Percentiles rank a stretch among this genome's conserved stretches.
These are phyloP conservation scores for Diutina ranongensis DNA, from an alignment of 1,139 yeast genomes.

Conservation along the genomic window DNA sequence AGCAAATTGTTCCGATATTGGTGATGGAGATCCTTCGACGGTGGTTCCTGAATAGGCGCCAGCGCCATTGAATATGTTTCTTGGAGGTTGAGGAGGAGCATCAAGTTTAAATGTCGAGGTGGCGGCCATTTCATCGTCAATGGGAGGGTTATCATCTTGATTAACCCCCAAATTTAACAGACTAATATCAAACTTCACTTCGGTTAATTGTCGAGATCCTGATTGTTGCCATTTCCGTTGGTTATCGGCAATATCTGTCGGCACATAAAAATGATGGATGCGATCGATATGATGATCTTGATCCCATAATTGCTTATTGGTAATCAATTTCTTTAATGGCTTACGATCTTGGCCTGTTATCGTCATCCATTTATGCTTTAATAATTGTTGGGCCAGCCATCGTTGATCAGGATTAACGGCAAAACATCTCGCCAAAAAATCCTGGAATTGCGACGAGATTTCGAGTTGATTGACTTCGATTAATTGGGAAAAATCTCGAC, in stretches of 20 bases:
- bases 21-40: neutral
- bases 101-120: neutral
- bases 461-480: slow-evolving; percentile 19
- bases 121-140: neutral
- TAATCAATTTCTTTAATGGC: slow-evolving; percentile 22
- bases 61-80: neutral
- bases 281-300: slow-evolving; percentile 26
- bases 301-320: slow-evolving; percentile 30
- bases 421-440: slow-evolving; percentile 57
- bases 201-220: slow-evolving; percentile 10
- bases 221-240: slow-evolving; percentile 23
- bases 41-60: neutral
- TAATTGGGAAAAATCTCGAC: slow-evolving; percentile 24
- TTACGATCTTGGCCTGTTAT: slow-evolving; percentile 11
- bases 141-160: neutral
- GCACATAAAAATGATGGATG: slow-evolving; percentile 26
- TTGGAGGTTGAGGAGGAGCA: neutral
- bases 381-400: slow-evolving; percentile 44
- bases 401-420: slow-evolving; percentile 49
- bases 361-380: slow-evolving; percentile 41
- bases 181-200: slow-evolving; percentile 28
- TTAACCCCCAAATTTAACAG: slow-evolving; percentile 9
- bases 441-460: slow-evolving; percentile 24
- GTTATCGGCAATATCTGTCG: slow-evolving; percentile 26
- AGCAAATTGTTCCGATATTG: neutral